Evolutionary conservation across 2,329 filamentous ascomycete species (phyloP).

Genomic region (Falciphora oryzae): DNA sequence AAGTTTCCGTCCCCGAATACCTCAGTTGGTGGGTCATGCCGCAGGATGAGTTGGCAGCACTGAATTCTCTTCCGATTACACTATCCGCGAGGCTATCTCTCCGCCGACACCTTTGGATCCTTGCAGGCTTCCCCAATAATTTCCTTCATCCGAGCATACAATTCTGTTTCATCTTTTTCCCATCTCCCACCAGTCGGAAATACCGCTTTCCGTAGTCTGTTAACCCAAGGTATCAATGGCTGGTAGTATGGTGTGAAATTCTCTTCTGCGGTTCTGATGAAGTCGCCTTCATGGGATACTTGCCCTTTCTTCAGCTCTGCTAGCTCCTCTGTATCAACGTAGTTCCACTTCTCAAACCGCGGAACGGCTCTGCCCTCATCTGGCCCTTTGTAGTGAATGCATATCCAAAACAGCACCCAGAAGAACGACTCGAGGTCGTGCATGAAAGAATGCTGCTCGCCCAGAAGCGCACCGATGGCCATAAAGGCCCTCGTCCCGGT

Average conservation of each 20-base stretch:
- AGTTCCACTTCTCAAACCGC: slow-evolving; percentile 33
- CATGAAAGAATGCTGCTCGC: slow-evolving; percentile 38
- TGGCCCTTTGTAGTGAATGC: slow-evolving; percentile 31
- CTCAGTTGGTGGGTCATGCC: too few species aligned
- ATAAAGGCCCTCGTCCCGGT: slow-evolving; percentile 41
- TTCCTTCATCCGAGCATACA: slow-evolving; percentile 15
- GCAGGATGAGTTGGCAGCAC: too few species aligned
- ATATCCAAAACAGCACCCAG: slow-evolving; percentile 42
- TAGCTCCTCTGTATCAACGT: slow-evolving; percentile 21
- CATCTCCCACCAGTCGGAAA: slow-evolving; percentile 15
- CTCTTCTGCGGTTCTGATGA: slow-evolving; percentile 21
- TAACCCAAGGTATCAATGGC: slow-evolving; percentile 31
- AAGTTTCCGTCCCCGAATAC: too few species aligned
- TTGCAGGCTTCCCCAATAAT: slow-evolving; percentile 12
- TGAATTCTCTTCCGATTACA: too few species aligned
- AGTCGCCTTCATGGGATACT: slow-evolving; percentile 20
- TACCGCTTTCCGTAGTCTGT: slow-evolving; percentile 26
- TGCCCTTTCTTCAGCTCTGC: slow-evolving; percentile 19
- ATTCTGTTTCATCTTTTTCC: slow-evolving; percentile 14
- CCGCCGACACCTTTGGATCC: too few species aligned
- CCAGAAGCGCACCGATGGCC: slow-evolving; percentile 36
- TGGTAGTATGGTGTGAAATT: slow-evolving; percentile 31
- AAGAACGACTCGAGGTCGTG: slow-evolving; percentile 44
- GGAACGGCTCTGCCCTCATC: slow-evolving; percentile 16
- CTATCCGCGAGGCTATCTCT: too few species aligned